phyloP scores from a whole-genome alignment of 78 protist genomes.

The Ministeria vibrans region DNA sequence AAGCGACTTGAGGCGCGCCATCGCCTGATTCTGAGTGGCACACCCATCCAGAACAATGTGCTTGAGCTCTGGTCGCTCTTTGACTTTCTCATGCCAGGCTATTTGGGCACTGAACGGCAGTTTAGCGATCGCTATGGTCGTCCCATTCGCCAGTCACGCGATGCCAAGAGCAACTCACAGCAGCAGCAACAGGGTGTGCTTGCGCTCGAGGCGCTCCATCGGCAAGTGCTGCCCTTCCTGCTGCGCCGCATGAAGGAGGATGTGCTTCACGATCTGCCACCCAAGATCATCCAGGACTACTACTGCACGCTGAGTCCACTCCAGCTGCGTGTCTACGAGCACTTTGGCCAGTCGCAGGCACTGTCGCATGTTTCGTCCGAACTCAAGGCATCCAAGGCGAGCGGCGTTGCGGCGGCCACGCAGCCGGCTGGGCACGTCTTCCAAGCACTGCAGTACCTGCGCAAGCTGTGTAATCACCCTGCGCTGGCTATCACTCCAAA shows the following conservation, averaged over 20 bases:
- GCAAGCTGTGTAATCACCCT: slow-evolving; percentile 86
- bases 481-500: slow-evolving; percentile 50
- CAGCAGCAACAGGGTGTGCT: slow-evolving; percentile 60
- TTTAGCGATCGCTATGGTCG: slow-evolving; percentile 52
- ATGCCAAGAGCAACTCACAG: slow-evolving; percentile 32
- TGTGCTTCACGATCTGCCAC: slow-evolving; percentile 94
- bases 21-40: slow-evolving; percentile 94
- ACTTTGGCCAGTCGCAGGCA: slow-evolving; percentile 15
- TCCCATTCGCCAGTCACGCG: slow-evolving; percentile 56
- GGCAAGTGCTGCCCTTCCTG: slow-evolving; percentile 91
- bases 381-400: too few relatives aligned
- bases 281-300: slow-evolving; percentile 91
- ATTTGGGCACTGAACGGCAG: slow-evolving; percentile 70
- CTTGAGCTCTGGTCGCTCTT: slow-evolving; percentile 94
- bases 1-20: slow-evolving; percentile 57
- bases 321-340: slow-evolving; percentile 53
- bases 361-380: too few relatives aligned
- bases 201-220: slow-evolving; percentile 75
- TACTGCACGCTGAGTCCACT: slow-evolving; percentile 57
- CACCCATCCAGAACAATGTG: slow-evolving; percentile 87
- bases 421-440: slow-evolving; percentile 44
- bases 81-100: slow-evolving; percentile 97
- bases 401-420: not conserved
- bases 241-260: slow-evolving; percentile 89
- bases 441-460: slow-evolving; percentile 75